phyloP scores from a whole-genome alignment of 495 filamentous ascomycete genomes.

The Pyronema omphalodes region DNA sequence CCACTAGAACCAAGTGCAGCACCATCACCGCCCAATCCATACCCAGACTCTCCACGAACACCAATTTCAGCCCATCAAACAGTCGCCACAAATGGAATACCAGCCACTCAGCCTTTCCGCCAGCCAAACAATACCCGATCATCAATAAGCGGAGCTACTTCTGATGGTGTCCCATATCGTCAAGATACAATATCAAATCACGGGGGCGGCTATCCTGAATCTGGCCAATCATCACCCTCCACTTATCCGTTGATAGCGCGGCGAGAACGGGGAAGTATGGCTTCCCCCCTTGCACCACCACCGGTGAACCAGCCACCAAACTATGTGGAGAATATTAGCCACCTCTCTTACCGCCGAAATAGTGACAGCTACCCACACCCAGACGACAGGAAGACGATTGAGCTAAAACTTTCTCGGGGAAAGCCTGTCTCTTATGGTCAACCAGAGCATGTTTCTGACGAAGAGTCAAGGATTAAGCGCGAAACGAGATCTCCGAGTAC shows the following conservation, averaged over 20 bases:
- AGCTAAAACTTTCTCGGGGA: neutral
- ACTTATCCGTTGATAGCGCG: neutral
- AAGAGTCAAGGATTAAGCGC: conserved; percentile 11
- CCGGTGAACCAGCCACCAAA: neutral
- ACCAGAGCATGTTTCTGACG: conserved; percentile 6
- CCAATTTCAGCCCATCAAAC: conserved; percentile 15
- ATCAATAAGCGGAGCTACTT: conserved; percentile 14
- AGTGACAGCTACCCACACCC: neutral
- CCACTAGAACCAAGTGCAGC: conserved; percentile 21
- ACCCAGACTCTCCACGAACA: conserved; percentile 20
- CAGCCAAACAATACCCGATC: conserved; percentile 8
- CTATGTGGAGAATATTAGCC: conserved; percentile 6
- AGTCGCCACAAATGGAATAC: conserved; percentile 6
- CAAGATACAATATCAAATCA: conserved; percentile 8
- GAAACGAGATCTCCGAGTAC: conserved; percentile 15
- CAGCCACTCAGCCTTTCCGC: conserved; percentile 5
- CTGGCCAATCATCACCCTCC: neutral
- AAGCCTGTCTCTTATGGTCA: neutral
- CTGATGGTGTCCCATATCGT: conserved; percentile 8
- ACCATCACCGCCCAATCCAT: conserved; percentile 22
- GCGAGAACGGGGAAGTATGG: neutral
- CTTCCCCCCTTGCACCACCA: neutral
- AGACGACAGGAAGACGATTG: neutral
- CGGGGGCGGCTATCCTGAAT: conserved; percentile 4
- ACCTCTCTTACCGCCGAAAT: conserved; percentile 1